A percentile compares a stretch with the other conserved stretches of the same genome.
Conservation (phyloP, 805 yeast genomes). For the Candida fluviatilis region DNA sequence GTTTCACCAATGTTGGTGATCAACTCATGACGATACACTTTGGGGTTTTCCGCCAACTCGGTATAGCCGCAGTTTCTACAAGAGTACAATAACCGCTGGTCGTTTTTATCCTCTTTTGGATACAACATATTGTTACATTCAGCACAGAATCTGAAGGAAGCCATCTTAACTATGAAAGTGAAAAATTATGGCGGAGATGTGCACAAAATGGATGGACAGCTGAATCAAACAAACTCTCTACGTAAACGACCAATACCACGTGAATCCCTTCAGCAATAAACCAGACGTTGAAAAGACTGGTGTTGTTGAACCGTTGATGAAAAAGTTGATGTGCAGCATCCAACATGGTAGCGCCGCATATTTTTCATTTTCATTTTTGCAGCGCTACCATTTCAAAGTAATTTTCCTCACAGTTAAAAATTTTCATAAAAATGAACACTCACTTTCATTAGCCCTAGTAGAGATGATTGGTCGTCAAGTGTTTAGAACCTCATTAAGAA, state of each 20-base stretch:
- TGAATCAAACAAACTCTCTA: not conserved
- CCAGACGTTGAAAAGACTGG: too few relatives aligned
- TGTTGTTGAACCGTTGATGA: too few relatives aligned
- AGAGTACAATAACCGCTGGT: conserved; percentile 72
- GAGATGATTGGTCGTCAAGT: conserved; percentile 30
- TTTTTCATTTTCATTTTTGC: too few relatives aligned
- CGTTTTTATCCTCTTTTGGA: conserved; percentile 89
- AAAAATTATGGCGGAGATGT: not conserved
- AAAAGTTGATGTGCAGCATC: too few relatives aligned
- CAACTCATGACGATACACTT: conserved; percentile 89
- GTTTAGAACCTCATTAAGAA: conserved; percentile 35
- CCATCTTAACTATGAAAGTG: too few relatives aligned
- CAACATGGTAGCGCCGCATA: too few relatives aligned
- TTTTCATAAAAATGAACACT: conserved; percentile 5
- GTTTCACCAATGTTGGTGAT: conserved; percentile 90
- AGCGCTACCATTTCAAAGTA: too few relatives aligned
- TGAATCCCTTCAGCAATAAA: too few relatives aligned
- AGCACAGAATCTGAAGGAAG: conserved; percentile 92
- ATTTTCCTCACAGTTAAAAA: too few relatives aligned
- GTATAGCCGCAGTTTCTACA: conserved; percentile 95
- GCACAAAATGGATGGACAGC: too few relatives aligned
- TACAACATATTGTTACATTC: conserved; percentile 98
- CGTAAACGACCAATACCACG: too few relatives aligned
- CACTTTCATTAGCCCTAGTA: too few relatives aligned
- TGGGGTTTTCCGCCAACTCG: conserved; percentile 82